Evolutionary conservation across 2,329 filamentous ascomycete species (phyloP), one percentile per base, ranked within the genome.

Genomic region (Aspergillus fischeri): DNA sequence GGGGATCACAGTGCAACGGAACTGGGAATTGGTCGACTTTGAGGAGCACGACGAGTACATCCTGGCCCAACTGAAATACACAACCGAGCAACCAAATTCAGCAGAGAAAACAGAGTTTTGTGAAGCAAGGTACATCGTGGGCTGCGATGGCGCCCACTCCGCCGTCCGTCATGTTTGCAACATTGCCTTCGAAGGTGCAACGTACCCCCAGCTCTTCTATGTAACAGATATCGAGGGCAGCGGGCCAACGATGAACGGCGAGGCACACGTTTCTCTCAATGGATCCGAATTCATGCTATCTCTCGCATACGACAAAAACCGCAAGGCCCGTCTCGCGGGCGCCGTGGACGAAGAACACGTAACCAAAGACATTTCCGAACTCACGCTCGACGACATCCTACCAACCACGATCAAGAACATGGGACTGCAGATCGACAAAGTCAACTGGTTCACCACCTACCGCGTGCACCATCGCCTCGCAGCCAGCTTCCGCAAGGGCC

Each of bases 81-180:
- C 49, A 1, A 54, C 20, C 8, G 47, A 59, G 10, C 6, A 2
- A 9, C n/a, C 42, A 21, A 24, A 11, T 7, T 2, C 17, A 1
- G 29, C 45, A 42, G 51, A 59, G 0, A 66, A 58, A 20, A 65
- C 72, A 32, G 57, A 64, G 29, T 62, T 52, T 24, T 78, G 53
- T 65, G 67, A 60, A 65, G 72, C 59, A 63, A 67, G 53, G 9
- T 85, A 80, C 53, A 75, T 77, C 3, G 74, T 83, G 2, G 82
- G 80, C 1, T 81, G 81, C 5, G 82, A 85, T 44, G 82, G 82
- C 1, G 78, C 80, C 0, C 76, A 78, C 20, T 83, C 79, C 0
- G 74, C 71, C 2, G 75, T 84, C 2, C 78, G 82, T 20, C 74
- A 73, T 53, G 60, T 64, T 0, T 72, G 76, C 24, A 65, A 63